These are phyloP conservation scores for Hypoxylon sp. DNA, from an alignment of 2,329 filamentous ascomycete genomes.

Conservation along the genomic window DNA sequence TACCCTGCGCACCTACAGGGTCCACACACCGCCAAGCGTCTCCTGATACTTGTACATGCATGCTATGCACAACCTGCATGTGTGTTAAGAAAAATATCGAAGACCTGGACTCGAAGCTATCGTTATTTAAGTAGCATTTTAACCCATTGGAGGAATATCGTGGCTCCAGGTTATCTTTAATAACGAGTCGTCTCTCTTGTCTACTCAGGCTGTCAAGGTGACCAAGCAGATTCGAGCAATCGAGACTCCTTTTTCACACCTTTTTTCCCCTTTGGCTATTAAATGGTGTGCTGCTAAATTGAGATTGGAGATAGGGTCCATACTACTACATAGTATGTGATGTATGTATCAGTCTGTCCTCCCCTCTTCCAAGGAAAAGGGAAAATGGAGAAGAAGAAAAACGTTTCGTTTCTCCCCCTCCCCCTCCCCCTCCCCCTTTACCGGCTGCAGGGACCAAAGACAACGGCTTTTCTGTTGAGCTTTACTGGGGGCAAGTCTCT, in stretches of 20 bases:
- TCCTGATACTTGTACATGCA: not conserved
- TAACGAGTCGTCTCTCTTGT: slow-evolving; percentile 1
- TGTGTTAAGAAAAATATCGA: not conserved
- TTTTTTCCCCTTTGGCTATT: no score
- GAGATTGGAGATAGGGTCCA: slow-evolving; percentile 30
- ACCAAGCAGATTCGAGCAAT: slow-evolving; percentile 12
- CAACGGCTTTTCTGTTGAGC: slow-evolving; percentile 8
- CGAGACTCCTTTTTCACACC: no score
- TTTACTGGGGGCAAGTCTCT: slow-evolving; percentile 17
- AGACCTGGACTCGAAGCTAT: slow-evolving; percentile 6
- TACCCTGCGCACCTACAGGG: not conserved
- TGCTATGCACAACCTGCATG: slow-evolving; percentile 27
- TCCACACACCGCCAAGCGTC: no score
- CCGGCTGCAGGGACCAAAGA: slow-evolving; percentile 29
- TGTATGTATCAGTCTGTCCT: slow-evolving; percentile 19
- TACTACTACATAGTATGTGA: not conserved
- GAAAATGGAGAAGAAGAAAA: not conserved
- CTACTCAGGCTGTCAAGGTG: slow-evolving; percentile 9
- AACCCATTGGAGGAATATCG: slow-evolving; percentile 13
- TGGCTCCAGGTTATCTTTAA: not conserved
- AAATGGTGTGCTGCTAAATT: slow-evolving; percentile 30
- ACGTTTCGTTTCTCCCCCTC: not conserved
- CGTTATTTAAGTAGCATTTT: slow-evolving; percentile 8
- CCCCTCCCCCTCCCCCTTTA: no score
- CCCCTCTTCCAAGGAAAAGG: not conserved